Conservation (phyloP, 805 yeast genomes). For the Candida cerambycidarum region DNA sequence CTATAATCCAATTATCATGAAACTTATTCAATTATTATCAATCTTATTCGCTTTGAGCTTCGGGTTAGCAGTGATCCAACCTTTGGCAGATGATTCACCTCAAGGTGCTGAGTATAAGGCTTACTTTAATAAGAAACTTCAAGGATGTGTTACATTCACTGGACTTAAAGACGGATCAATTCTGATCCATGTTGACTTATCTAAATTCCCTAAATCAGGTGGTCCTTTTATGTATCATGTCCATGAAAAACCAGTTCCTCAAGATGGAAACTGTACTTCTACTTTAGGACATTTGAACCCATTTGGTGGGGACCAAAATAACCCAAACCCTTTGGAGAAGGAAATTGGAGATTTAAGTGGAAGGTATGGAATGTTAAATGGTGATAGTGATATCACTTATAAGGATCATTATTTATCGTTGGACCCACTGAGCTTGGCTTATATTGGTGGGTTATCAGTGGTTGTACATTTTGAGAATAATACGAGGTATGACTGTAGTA, state of each 20-base stretch:
- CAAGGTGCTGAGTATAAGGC: constrained; percentile 24
- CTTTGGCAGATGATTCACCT: constrained; percentile 16
- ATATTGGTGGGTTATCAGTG: constrained; percentile 35
- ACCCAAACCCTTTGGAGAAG: constrained; percentile 23
- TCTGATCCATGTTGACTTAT: constrained; percentile 29
- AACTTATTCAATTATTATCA: neutral
- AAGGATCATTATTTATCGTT: constrained; percentile 33
- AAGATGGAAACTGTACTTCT: constrained; percentile 37
- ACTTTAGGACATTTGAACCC: constrained; percentile 40
- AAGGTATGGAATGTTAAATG: constrained; percentile 33
- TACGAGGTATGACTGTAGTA: constrained; percentile 40
- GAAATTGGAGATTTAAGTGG: constrained; percentile 44
- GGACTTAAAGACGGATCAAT: constrained; percentile 33
- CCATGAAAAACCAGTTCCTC: constrained; percentile 37
- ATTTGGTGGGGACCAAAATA: constrained; percentile 29
- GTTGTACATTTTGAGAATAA: constrained; percentile 34
- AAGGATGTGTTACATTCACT: constrained; percentile 31
- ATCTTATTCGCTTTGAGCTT: neutral
- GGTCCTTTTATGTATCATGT: constrained; percentile 44
- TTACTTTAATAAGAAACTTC: constrained; percentile 21
- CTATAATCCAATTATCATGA: neutral
- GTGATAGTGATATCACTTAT: constrained; percentile 24
- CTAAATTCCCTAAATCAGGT: constrained; percentile 32
- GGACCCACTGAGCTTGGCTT: constrained; percentile 26
- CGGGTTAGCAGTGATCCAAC: constrained; percentile 8